Conservation (phyloP, 2,329 filamentous ascomycete genomes). For the Xylaria sp. region DNA sequence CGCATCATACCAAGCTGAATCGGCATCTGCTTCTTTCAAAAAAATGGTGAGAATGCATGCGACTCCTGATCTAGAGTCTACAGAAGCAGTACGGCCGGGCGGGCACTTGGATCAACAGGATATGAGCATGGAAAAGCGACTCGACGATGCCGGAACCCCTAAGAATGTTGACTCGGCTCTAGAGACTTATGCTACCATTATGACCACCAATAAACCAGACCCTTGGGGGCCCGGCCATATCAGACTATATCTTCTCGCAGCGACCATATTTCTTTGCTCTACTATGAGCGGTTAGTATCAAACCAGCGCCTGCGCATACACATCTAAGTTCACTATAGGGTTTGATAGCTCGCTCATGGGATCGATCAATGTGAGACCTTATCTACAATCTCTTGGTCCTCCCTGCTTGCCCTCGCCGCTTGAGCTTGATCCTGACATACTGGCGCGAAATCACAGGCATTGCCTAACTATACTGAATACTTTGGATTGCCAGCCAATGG, state of each 20-base stretch:
- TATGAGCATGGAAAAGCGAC: background rate
- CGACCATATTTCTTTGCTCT: constrained; percentile 43
- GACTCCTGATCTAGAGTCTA: background rate
- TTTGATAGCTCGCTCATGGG: constrained; percentile 51
- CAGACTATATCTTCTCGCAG: constrained; percentile 39
- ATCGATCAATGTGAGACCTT: constrained; percentile 47
- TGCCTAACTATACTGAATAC: constrained; percentile 49
- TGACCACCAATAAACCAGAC: constrained; percentile 41
- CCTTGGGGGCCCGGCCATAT: constrained; percentile 41
- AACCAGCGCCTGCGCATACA: background rate
- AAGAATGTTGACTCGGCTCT: constrained; percentile 27
- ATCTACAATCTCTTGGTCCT: background rate
- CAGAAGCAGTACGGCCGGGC: background rate
- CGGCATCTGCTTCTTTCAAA: background rate
- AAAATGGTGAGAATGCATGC: background rate
- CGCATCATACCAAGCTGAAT: background rate
- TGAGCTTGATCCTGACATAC: background rate
- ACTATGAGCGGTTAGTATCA: constrained; percentile 47
- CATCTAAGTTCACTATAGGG: constrained; percentile 35
- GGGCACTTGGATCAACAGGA: background rate
- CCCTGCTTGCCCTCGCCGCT: background rate
- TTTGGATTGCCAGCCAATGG: constrained; percentile 45
- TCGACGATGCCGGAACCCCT: background rate
- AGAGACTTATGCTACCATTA: constrained; percentile 42
- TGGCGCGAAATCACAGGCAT: constrained; percentile 25